A percentile compares a stretch with the other conserved stretches of the same genome.
Conservation (phyloP, 225 moss, liverwort and hornwort genomes). For the Physcomitrellopsis africana region DNA sequence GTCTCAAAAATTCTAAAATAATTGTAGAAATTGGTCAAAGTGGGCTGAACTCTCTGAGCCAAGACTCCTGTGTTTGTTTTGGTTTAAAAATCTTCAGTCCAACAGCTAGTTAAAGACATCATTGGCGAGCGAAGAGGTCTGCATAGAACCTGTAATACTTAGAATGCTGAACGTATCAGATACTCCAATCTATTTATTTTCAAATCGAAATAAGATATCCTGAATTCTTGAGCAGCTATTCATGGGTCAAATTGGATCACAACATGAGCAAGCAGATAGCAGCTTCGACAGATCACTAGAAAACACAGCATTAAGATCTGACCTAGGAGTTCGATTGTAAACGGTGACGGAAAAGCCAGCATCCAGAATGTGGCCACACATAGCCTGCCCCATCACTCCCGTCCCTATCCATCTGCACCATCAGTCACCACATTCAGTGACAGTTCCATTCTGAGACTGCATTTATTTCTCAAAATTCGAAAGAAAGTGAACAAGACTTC, state of each 20-base stretch:
- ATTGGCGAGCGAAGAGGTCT: neutral
- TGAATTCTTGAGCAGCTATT: neutral
- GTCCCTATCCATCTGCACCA: constrained; percentile 91
- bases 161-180: neutral
- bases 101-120: neutral
- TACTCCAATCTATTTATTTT: no score
- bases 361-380: constrained; percentile 91
- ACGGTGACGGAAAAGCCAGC: constrained; percentile 86
- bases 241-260: neutral
- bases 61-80: no score
- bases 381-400: constrained; percentile 96
- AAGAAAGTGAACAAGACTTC: no score
- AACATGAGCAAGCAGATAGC: neutral
- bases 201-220: neutral
- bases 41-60: neutral
- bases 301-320: neutral
- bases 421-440: constrained; percentile 19
- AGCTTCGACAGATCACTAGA: neutral
- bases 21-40: neutral
- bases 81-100: neutral
- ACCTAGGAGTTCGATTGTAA: constrained; percentile 91
- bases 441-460: neutral
- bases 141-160: neutral
- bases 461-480: no score
- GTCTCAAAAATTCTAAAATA: neutral